Evolutionary conservation across 148 eudicot genomes (phyloP), one percentile per base, ranked within the genome.

Genomic region (Rhododendron ferrugineum): DNA sequence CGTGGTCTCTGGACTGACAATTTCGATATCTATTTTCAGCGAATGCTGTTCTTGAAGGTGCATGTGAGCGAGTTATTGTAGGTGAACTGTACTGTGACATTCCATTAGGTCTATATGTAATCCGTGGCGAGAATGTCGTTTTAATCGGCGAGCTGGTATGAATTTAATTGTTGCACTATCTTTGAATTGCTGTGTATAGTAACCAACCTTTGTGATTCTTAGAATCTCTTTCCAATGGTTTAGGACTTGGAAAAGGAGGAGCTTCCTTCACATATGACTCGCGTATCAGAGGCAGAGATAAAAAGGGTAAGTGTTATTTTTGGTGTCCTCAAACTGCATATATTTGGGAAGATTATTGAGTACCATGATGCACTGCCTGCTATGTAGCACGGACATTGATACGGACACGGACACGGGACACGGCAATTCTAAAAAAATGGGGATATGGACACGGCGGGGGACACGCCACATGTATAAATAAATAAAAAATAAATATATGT

Each of bases 181-280:
- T 34, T 52, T 84, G 46, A 70, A 37, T 62, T 77, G 26, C 37
- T 30, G 20, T 70, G 49, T 64, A 32, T 50, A 13, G 6, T 83
- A 37, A 46, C 23, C 80, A 73, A 13, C 11, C 52, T 54, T 4
- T 22, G 18, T 56, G 22, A 28, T 70, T 79, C 30, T 74, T 28
- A 54, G 28, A 10, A 79, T 79, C 66, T 81, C 46, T 72, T 60
- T 84, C 2, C 72, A 37, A 76, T 86, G 85, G 81, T 32, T 86
- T 86, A 97, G 99, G 99, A 94, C 80, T 72, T 92, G 47, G 98
- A 94, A 79, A 93, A 90, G 84, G 98, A 94, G 50, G 98, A 97
- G 87, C 98, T 97, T 75, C 99, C 99, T 30, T 92, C 98, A 42
- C 94, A 95, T 86, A 97, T 97, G 98, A 92, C 93, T 79, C 93